Evolutionary conservation across 805 yeast species (phyloP), one percentile per base, ranked within the genome.

Genomic region (Teunomyces kruisii): DNA sequence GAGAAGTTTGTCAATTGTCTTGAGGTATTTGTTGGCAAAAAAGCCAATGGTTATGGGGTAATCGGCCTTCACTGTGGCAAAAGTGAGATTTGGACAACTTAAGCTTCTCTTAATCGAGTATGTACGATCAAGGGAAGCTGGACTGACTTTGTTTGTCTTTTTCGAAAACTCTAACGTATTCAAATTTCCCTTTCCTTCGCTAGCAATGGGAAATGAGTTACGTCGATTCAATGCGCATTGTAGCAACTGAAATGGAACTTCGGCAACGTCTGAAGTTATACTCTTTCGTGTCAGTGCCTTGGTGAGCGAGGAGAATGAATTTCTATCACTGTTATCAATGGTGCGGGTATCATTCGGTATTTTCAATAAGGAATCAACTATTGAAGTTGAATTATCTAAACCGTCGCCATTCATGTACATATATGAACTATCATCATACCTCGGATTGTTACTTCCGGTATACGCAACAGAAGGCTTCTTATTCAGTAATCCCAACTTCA

Each of bases 401-500:
- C 22, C 26, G 10, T 35, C 38, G 4, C 27, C 38, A 35, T 35
- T 35, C 28, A 35, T 35, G n/a, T 35, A 22, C 38, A 35, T 19
- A 9, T 35, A 35, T 19, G 28, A 26, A 3, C 12, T 26, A 8
- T 26, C 28, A 10, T 26, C 12, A 26, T 26, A 26, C 28, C 28
- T 26, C 3, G 28, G 28, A 19, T 19, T 19, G 22, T 19, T 19
- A 19, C 22, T 26, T 26, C 28, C 28, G 7, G 9, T 26, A 10
- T 9, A 26, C 7, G 28, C 3, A 5, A 9, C 12, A 4, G 28
- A 8, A 5, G 28, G 4, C 6, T 35, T 55, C 19, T 61, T 59
- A 28, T 54, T 54, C 46, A 59, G 70, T 16, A 67, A 48, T 0
- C 74, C 69, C 17, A 68, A 45, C 40, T 61, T 66, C 67, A 70